phyloP scores from a whole-genome alignment of 108 stramenopile genomes.

The Epipyxis sp. region DNA sequence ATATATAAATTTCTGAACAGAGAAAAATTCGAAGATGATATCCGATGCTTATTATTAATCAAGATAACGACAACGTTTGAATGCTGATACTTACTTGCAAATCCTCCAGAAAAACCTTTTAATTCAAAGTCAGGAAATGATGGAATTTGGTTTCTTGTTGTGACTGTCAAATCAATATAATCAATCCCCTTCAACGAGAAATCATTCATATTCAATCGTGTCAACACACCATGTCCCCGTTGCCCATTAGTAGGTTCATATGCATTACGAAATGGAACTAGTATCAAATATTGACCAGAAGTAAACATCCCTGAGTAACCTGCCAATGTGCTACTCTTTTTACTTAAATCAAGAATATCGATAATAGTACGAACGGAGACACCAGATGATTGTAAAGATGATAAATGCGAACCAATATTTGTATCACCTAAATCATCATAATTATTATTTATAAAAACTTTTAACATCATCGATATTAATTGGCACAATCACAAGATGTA shows the following conservation, averaged over 20 bases:
- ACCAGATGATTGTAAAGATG: no score
- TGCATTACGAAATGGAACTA: constrained; percentile 52
- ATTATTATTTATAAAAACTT: no score
- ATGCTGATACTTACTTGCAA: constrained; percentile 37
- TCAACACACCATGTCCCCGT: constrained; percentile 30
- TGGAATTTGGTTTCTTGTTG: constrained; percentile 54
- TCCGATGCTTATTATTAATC: no score
- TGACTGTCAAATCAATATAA: constrained; percentile 42
- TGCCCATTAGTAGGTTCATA: constrained; percentile 27
- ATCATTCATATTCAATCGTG: constrained; percentile 48
- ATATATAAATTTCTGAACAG: no score
- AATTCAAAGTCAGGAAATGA: constrained; percentile 47
- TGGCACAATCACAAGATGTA: no score
- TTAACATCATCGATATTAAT: no score
- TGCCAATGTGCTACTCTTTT: background rate
- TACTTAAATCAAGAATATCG: background rate
- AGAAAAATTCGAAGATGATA: no score
- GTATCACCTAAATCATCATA: no score
- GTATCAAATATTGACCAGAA: constrained; percentile 46
- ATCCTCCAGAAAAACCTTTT: constrained; percentile 47
- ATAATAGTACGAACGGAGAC: background rate
- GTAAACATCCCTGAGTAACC: constrained; percentile 37
- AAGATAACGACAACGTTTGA: no score
- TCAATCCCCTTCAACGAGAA: constrained; percentile 41
- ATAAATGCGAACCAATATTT: no score